phyloP scores from a whole-genome alignment of 129 eudicot genomes.

The sunflower (Helianthus annuus) region HanXRQr2.0-SUNRISE NC_035435.2:154318908-154319407 shows the following conservation, averaged over 20 bases:
- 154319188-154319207: background rate
- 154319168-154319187: background rate
- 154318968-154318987: constrained; percentile 91
- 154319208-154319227: background rate
- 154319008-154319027: constrained; percentile 96
- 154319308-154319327: constrained; percentile 98
- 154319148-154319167: background rate
- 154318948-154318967: constrained; percentile 98
- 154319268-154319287: constrained; percentile 89
- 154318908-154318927: constrained; percentile 99
- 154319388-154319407: background rate
- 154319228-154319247: constrained; percentile 67
- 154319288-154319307: constrained; percentile 98
- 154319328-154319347: constrained; percentile 94
- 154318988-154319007: constrained; percentile 96
- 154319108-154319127: constrained; percentile 99
- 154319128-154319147: constrained; percentile 97
- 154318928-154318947: constrained; percentile 99
- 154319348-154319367: constrained; percentile 92
- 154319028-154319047: constrained; percentile 99
- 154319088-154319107: constrained; percentile 98
- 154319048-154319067: constrained; percentile 88
- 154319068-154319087: constrained; percentile 98
- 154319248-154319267: constrained; percentile 98
- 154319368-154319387: constrained; percentile 72